Base-by-base conservation (phyloP, 495 filamentous ascomycete genomes). In the Schizothecium vesticola region DNA sequence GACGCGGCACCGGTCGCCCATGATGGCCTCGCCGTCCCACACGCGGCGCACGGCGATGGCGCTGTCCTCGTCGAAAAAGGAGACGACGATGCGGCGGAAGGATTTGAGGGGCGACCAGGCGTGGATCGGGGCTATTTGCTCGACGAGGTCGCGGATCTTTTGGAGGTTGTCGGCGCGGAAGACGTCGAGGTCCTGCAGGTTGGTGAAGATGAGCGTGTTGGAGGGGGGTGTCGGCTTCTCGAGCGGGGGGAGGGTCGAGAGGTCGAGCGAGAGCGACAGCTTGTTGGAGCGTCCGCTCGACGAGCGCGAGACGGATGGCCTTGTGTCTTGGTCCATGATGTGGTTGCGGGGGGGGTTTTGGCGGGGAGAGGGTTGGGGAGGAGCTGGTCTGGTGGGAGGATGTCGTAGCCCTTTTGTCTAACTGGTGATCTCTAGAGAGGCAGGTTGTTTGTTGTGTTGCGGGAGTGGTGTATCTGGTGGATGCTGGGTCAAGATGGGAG, bases 151-250 rank as follows among this genome's bases (percentile, higher is more conserved):
- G 73, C 90, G 91, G 77, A 99, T 92, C 23, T 83, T 85, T 67
- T 89, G 83, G 65, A 97, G 87, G 69, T 92, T 91, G 62, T 86
- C 77, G 0, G 92, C 84, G 69, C 87, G 84, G 86, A 99, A 99
- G 77, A 96, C 88, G 63, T 86, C 81, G 19, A 87, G 82, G 74
- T 92, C 87, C 72, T 89, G 81, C 36, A 99, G 88, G 79, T 97
- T 92, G 72, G 92, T 95, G 78, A 99, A 92, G 66, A 99, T 85
- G 62, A 99, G 91, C 0, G 93, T 97, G 81, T 99, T 99, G 67
- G 92, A 91, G 36, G 94, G 93, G 24, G 90, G 88, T 3, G 91
- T 86, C 7, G 95, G 94, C 73, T 89, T 86, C n/a, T 82, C 80
- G 26, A 97, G 84, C 3, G 92, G 85, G 36, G 94, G 94, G 22